Percentiles rank a stretch among this genome's conserved stretches.
Conservation (phyloP, 2,329 filamentous ascomycete species). For the Diaporthe velutina region DNA sequence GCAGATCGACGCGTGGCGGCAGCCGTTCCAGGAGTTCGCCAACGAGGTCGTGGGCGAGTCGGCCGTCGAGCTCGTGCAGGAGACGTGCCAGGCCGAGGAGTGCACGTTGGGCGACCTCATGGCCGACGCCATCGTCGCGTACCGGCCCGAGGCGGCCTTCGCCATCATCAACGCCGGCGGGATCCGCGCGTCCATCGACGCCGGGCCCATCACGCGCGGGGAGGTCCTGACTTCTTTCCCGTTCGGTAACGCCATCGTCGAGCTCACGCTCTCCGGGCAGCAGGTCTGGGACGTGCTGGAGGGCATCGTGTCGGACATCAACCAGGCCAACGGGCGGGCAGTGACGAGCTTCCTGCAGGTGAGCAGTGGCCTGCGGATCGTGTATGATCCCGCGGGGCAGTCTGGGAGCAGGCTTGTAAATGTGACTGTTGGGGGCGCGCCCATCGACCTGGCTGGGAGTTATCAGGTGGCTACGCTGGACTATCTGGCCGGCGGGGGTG, state of each 20-base stretch:
- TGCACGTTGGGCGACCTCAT: constrained; percentile 70
- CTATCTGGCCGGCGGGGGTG: constrained; percentile 72
- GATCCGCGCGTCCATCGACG: constrained; percentile 73
- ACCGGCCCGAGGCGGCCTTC: constrained; percentile 66
- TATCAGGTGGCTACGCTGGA: constrained; percentile 74
- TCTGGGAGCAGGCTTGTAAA: constrained; percentile 65
- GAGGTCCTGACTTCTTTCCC: constrained; percentile 75
- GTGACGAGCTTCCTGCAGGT: constrained; percentile 74
- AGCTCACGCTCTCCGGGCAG: constrained; percentile 65
- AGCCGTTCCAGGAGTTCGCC: constrained; percentile 71
- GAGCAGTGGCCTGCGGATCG: constrained; percentile 66
- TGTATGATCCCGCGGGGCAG: constrained; percentile 66
- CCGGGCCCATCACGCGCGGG: constrained; percentile 72
- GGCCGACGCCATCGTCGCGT: constrained; percentile 71
- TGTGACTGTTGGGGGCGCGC: constrained; percentile 62
- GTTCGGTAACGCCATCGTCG: constrained; percentile 74
- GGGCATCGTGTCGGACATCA: constrained; percentile 67
- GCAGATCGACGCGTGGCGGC: constrained; percentile 70
- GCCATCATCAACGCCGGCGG: constrained; percentile 75
- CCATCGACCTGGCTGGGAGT: constrained; percentile 57
- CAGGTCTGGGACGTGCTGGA: constrained; percentile 70
- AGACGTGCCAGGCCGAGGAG: constrained; percentile 68
- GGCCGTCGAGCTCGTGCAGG: constrained; percentile 70
- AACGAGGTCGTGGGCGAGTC: constrained; percentile 68
- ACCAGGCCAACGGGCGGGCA: constrained; percentile 64